These are phyloP conservation scores for Sporothrix luriei DNA, from an alignment of 2,329 filamentous ascomycete genomes.

Conservation along the genomic window DNA sequence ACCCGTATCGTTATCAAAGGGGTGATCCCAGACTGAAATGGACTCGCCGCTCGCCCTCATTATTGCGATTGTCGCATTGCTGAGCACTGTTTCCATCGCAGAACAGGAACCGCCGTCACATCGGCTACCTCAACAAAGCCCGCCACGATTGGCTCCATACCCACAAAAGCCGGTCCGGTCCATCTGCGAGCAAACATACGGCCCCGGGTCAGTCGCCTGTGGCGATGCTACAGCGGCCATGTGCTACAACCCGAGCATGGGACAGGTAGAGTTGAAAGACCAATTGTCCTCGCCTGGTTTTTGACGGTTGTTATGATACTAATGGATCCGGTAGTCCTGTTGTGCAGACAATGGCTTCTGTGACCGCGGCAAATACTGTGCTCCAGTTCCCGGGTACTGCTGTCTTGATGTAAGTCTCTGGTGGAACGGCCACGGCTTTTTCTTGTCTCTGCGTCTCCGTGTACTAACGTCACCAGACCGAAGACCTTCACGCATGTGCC, in stretches of 20 bases:
- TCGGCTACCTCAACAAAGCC: background rate
- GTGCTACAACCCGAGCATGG: constrained; percentile 44
- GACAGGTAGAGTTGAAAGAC: constrained; percentile 41
- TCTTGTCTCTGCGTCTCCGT: no score
- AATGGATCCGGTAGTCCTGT: constrained; percentile 41
- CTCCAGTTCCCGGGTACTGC: constrained; percentile 46
- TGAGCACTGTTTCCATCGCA: background rate
- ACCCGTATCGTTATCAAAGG: background rate
- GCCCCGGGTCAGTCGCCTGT: constrained; percentile 30
- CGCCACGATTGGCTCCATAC: background rate
- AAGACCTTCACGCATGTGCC: constrained; percentile 44
- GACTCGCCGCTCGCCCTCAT: background rate
- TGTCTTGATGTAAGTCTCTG: constrained; percentile 43
- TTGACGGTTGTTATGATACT: no score
- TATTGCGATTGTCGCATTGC: constrained; percentile 6
- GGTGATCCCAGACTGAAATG: background rate
- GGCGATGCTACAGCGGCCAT: constrained; percentile 40
- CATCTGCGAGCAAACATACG: constrained; percentile 38
- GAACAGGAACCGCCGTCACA: constrained; percentile 1
- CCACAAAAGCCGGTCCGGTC: background rate
- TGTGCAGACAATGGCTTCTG: constrained; percentile 46
- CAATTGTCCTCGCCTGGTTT: no score
- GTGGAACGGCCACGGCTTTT: constrained; percentile 29
- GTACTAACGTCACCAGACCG: constrained; percentile 35
- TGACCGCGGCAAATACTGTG: constrained; percentile 44